Evolutionary conservation across 306 rosid genomes (phyloP), one percentile per base, ranked within the genome.

Genomic region (Quercus engelmannii): DNA sequence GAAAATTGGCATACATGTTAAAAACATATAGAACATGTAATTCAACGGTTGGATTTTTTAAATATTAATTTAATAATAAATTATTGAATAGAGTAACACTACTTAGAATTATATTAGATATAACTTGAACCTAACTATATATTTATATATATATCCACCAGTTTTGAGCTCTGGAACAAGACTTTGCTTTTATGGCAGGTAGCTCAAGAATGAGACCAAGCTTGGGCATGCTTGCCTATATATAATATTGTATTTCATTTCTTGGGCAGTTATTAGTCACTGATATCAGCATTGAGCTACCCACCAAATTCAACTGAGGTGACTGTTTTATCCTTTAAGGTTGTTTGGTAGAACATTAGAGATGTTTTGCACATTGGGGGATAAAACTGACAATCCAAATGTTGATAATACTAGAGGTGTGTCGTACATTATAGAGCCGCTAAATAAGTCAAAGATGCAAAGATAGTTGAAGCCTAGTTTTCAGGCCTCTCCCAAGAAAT

Each of bases 381-480:
- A 17, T 69, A 56, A 28, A 43, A 38, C 43, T 55, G 43, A 4
- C 63, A 63, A 69, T 55, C 51, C 56, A 43, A 74, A 80, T 82
- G 55, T 62, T 74, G 84, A 73, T 46, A 28, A 69, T 59, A 30
- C 65, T 62, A 19, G 62, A 18, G 20, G 51, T 76, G 69, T 26
- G 76, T 12, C 69, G 51, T 23, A 15, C 52, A 71, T 73, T 78
- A 86, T 85, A 75, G 91, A 86, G 91, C 89, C 88, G 76, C 88
- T 79, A 81, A 79, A 87, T 72, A 76, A 62, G 91, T 85, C 91
- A 87, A 89, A 80, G 72, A 21, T 63, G 77, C 23, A 78, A 81
- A 78, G 82, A 75, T 25, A 56, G 61, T 87, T 84, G 91, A 87
- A 85, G 77, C 91, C 88, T 58, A 84, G 54, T 78, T 88, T 90